Evolutionary conservation across 345 rosid genomes (phyloP).

Genomic region (Erysimum cheiranthoides): DNA sequence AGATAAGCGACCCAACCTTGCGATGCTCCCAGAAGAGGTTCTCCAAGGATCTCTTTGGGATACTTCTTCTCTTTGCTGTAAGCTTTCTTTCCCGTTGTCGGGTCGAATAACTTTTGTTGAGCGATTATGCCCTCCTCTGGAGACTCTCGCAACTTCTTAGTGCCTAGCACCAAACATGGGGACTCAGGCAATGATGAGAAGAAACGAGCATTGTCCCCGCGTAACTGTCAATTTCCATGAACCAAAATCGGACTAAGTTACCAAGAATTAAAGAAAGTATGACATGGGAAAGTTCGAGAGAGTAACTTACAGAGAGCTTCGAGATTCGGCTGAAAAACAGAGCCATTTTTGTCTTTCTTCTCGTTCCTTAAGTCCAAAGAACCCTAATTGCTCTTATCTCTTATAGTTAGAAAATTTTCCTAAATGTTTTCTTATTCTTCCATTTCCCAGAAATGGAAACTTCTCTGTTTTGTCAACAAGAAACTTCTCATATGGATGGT

Average conservation of each 20-base stretch:
- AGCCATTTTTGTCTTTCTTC: background rate
- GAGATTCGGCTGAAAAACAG: constrained; percentile 3
- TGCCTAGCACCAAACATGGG: background rate
- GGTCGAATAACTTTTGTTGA: background rate
- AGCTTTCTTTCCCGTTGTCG: background rate
- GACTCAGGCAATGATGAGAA: constrained; percentile 5
- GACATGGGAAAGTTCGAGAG: background rate
- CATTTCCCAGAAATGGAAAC: too few relatives aligned
- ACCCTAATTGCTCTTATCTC: background rate
- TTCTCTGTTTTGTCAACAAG: too few relatives aligned
- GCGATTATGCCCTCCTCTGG: background rate
- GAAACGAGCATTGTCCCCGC: constrained; percentile 1
- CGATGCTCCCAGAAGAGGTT: constrained; percentile 1
- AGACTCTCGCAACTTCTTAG: background rate
- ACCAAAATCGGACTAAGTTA: background rate
- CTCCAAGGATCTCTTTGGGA: background rate
- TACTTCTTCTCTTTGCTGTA: background rate
- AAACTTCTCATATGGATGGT: too few relatives aligned
- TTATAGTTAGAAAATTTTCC: background rate
- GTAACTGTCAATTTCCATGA: background rate
- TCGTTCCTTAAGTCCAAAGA: background rate
- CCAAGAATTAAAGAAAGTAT: background rate
- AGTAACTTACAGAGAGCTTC: constrained; percentile 8
- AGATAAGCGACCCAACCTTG: constrained; percentile 15
- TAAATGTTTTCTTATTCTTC: too few relatives aligned